phyloP scores from a whole-genome alignment of 208 protist genomes.

The Eutreptiella sp. region DNA sequence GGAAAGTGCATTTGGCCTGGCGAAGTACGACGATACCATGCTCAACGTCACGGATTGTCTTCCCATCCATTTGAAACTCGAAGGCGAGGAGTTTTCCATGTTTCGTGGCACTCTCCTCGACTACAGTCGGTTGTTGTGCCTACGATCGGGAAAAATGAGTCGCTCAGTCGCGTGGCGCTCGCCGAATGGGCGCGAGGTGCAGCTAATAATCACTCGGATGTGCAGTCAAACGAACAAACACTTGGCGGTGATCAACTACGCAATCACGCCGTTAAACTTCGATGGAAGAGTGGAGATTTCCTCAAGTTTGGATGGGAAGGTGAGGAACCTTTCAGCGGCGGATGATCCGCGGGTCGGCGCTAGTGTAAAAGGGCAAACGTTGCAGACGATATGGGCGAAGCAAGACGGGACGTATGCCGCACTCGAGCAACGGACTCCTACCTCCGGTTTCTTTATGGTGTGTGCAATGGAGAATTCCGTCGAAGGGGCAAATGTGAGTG shows the following conservation, averaged over 20 bases:
- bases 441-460: not conserved
- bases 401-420: no score
- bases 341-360: slow-evolving; percentile 20
- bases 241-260: slow-evolving; percentile 4
- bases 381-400: no score
- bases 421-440: slow-evolving; percentile 10
- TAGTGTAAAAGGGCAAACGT: slow-evolving; percentile 4
- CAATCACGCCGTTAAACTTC: slow-evolving; percentile 17
- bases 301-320: slow-evolving; percentile 8
- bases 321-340: slow-evolving; percentile 11
- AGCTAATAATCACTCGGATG: slow-evolving; percentile 1
- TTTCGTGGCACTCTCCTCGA: not conserved
- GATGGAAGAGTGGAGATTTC: slow-evolving; percentile 1
- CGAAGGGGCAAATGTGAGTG: not conserved
- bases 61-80: slow-evolving; percentile 8
- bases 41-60: slow-evolving; percentile 20
- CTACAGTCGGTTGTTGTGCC: not conserved
- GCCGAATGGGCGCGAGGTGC: slow-evolving; percentile 1
- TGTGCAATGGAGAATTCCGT: slow-evolving; percentile 8
- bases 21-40: slow-evolving; percentile 11
- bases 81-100: slow-evolving; percentile 10
- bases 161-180: slow-evolving; percentile 1
- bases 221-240: slow-evolving; percentile 12
- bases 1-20: slow-evolving; percentile 7
- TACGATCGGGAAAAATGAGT: slow-evolving; percentile 1